Evolutionary conservation across 805 yeast species (phyloP).

Genomic region (Scheffersomyces stipitis): DNA sequence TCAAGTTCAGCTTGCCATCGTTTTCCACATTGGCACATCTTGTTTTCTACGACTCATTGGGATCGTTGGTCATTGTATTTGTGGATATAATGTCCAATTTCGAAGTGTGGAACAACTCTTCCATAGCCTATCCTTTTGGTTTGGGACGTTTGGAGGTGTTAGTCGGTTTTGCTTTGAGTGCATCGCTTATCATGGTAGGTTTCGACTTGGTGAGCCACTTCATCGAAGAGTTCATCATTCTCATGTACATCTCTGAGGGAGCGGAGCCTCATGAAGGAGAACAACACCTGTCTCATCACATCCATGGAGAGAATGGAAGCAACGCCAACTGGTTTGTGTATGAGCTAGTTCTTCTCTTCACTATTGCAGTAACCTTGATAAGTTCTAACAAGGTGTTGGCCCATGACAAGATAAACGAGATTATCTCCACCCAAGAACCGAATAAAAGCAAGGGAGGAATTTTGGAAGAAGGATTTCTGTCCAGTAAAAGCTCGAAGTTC

Average conservation of each 20-base stretch:
- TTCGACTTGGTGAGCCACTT: slow-evolving; percentile 84
- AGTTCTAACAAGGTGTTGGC: slow-evolving; percentile 37
- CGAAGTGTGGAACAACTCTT: slow-evolving; percentile 84
- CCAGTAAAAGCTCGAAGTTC: no score
- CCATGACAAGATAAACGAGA: slow-evolving; percentile 31
- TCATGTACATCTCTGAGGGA: slow-evolving; percentile 33
- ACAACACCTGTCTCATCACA: slow-evolving; percentile 39
- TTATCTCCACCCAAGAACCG: slow-evolving; percentile 24
- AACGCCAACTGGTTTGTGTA: slow-evolving; percentile 29
- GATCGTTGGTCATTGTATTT: slow-evolving; percentile 63
- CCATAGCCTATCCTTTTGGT: slow-evolving; percentile 88
- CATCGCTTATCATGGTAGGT: slow-evolving; percentile 87
- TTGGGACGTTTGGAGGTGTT: slow-evolving; percentile 87
- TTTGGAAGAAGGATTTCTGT: slow-evolving; percentile 6
- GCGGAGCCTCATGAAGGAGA: slow-evolving; percentile 14
- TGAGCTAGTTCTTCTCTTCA: slow-evolving; percentile 19
- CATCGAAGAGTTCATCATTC: slow-evolving; percentile 68
- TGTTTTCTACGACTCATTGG: slow-evolving; percentile 81
- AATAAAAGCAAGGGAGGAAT: slow-evolving; percentile 6
- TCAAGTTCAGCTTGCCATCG: slow-evolving; percentile 54
- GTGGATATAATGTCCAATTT: slow-evolving; percentile 88
- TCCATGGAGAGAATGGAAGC: slow-evolving; percentile 28
- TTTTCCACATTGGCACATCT: slow-evolving; percentile 82
- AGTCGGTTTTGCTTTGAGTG: slow-evolving; percentile 82
- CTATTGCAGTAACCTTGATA: slow-evolving; percentile 22